These are phyloP conservation scores for Coix lacrymajobi DNA, from an alignment of 176 grass and related monocot genomes.

Conservation along the genomic window DNA sequence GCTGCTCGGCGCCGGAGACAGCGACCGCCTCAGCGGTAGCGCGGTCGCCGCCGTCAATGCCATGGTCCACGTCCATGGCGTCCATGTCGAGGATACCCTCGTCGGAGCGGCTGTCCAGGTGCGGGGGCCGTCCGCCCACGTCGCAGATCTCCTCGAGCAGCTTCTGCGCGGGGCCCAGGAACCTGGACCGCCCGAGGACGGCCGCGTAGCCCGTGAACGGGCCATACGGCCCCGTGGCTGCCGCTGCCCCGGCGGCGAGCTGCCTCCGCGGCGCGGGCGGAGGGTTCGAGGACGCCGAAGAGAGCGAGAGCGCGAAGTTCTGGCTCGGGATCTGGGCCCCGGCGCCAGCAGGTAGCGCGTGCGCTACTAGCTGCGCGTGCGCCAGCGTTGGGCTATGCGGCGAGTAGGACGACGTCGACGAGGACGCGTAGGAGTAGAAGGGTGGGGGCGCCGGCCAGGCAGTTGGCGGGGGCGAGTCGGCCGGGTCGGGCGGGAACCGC, in stretches of 20 bases:
- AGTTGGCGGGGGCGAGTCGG: conserved; percentile 7
- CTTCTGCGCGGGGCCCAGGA: conserved; percentile 77
- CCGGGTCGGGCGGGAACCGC: conserved; percentile 60
- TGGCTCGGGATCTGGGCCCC: conserved; percentile 59
- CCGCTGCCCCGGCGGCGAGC: background rate
- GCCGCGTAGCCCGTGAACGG: conserved; percentile 91
- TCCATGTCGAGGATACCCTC: conserved; percentile 40
- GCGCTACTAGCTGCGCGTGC: conserved; percentile 32
- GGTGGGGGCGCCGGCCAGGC: conserved; percentile 27
- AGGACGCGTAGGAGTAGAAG: conserved; percentile 50
- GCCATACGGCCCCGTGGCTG: conserved; percentile 48
- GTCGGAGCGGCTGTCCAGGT: conserved; percentile 15
- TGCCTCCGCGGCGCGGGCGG: conserved; percentile 36
- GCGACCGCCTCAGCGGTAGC: conserved; percentile 35
- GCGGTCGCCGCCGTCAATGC: conserved; percentile 35
- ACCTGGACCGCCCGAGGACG: conserved; percentile 75
- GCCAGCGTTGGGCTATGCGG: conserved; percentile 47
- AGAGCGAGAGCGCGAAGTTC: conserved; percentile 60
- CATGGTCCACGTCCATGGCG: conserved; percentile 25
- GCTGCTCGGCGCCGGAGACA: conserved; percentile 58
- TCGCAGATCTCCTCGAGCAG: conserved; percentile 91
- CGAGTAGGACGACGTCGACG: conserved; percentile 43
- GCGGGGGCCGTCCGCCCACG: conserved; percentile 41
- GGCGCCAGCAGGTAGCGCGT: conserved; percentile 15
- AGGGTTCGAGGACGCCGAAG: conserved; percentile 47